These are phyloP conservation scores for Claviceps sp. DNA, from an alignment of 2,329 filamentous ascomycete genomes.

Conservation along the genomic window DNA sequence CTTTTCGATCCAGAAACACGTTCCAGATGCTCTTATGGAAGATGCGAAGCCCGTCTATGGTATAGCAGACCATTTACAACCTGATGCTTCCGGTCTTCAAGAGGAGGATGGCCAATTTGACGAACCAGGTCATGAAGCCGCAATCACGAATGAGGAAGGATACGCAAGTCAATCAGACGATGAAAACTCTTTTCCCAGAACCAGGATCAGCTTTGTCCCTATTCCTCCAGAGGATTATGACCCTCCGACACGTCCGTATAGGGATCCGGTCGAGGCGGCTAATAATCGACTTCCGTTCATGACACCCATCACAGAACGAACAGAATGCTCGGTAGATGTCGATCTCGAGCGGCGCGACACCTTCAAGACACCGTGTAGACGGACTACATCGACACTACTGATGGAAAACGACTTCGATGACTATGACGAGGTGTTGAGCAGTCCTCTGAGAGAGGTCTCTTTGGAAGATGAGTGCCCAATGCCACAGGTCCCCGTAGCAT, in stretches of 20 bases:
- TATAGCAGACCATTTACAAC: constrained; percentile 16
- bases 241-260: constrained; percentile 63
- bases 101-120: neutral
- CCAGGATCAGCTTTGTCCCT: constrained; percentile 58
- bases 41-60: constrained; percentile 14
- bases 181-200: constrained; percentile 32
- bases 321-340: constrained; percentile 70
- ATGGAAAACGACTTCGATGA: constrained; percentile 21
- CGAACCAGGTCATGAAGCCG: constrained; percentile 15
- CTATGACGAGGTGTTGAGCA: constrained; percentile 44
- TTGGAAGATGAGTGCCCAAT: constrained; percentile 35
- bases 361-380: constrained; percentile 67
- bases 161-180: constrained; percentile 27
- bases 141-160: constrained; percentile 21
- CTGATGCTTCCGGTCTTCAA: neutral
- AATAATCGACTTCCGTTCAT: constrained; percentile 94
- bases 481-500: constrained; percentile 37
- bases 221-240: constrained; percentile 79
- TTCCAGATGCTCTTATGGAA: constrained; percentile 34
- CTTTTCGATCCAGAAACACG: constrained; percentile 61
- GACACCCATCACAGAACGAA: constrained; percentile 95
- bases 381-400: constrained; percentile 14
- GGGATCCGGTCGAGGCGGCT: constrained; percentile 64
- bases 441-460: constrained; percentile 54
- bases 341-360: constrained; percentile 47